Conservation (phyloP, 139 green algal genomes). For the Chlamydomonas sp. region DNA sequence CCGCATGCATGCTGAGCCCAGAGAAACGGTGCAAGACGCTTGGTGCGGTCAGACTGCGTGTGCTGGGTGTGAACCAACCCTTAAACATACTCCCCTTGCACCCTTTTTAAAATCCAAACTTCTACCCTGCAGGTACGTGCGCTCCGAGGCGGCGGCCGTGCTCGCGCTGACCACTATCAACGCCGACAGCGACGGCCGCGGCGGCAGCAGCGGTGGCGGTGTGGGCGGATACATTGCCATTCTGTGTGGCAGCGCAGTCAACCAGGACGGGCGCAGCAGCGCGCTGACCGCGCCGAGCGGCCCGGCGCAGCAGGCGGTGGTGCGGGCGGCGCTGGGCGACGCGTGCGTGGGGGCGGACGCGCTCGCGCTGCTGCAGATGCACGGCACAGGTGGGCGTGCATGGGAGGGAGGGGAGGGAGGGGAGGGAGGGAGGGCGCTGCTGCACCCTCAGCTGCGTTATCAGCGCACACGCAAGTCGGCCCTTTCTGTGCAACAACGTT, state of each 20-base stretch:
- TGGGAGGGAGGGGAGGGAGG: too few relatives aligned
- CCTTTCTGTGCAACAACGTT: too few relatives aligned
- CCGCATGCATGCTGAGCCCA: too few relatives aligned
- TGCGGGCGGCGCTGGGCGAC: conserved; percentile 43
- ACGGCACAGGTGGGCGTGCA: conserved; percentile 68
- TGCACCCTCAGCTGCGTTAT: too few relatives aligned
- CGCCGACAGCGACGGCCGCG: neutral
- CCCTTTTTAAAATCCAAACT: too few relatives aligned
- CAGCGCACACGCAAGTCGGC: too few relatives aligned
- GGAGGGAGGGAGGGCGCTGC: too few relatives aligned
- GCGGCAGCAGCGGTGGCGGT: conserved; percentile 7
- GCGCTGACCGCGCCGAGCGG: conserved; percentile 82
- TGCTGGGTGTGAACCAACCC: too few relatives aligned
- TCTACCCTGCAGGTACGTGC: too few relatives aligned
- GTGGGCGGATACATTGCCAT: conserved; percentile 20
- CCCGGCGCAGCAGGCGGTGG: conserved; percentile 71
- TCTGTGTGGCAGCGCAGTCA: conserved; percentile 57
- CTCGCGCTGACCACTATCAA: conserved; percentile 11
- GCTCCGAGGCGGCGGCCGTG: conserved; percentile 53
- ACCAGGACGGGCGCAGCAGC: conserved; percentile 84
- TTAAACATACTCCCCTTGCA: too few relatives aligned
- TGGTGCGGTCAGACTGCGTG: too few relatives aligned
- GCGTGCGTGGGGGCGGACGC: conserved; percentile 18
- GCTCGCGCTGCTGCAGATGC: conserved; percentile 59
- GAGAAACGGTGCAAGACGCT: too few relatives aligned